Evolutionary conservation across 2,329 filamentous ascomycete genomes (phyloP), one percentile per base, ranked within the genome.

Genomic region (Colletotrichum sp.): DNA sequence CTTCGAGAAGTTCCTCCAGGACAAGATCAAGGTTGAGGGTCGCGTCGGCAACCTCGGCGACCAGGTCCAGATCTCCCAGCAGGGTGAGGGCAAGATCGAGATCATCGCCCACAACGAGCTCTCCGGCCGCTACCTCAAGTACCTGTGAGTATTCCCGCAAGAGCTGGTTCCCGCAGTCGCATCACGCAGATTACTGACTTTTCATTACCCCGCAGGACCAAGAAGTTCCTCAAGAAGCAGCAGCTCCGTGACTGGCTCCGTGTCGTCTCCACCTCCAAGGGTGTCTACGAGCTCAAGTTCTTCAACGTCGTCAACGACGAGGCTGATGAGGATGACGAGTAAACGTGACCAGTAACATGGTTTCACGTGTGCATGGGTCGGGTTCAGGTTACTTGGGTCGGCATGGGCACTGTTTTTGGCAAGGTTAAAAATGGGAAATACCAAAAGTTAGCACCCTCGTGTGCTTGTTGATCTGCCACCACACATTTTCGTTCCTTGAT

Each of bases 171-270:
- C 16, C 32, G 7, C 21, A 49, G 5, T 28, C 6, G 15, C 10
- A 16, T 8, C 26, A 8, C 4, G 18, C n/a, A 49, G 36, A 39
- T 64, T 4, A 16, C 76, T 78, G 32, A 78, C 71, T 4, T n/a
- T 3, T 30, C 24, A 5, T 21, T 18, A 26, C 52, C 13, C 26
- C 77, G 65, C 81, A 98, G 95, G 88, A 99, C 97, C 88, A 99
- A 99, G 95, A 99, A 99, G 93, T 99, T 98, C 94, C 94, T 99
- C 89, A 99, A 99, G 96, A 99, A 99, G 95, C 95, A 98, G 92
- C 96, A 99, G 93, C 95, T 99, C 87, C 95, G 97, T 91, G 97
- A 99, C 92, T 99, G 97, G 97, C 95, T 99, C 86, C 96, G 97
- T 85, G 96, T 99, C 84, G 97, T 99, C 85, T 98, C 96, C 83